Percentiles rank a stretch among this genome's conserved stretches.
phyloP scores from a whole-genome alignment of 306 rosid species.

The Acacia melanoxylon region DNA sequence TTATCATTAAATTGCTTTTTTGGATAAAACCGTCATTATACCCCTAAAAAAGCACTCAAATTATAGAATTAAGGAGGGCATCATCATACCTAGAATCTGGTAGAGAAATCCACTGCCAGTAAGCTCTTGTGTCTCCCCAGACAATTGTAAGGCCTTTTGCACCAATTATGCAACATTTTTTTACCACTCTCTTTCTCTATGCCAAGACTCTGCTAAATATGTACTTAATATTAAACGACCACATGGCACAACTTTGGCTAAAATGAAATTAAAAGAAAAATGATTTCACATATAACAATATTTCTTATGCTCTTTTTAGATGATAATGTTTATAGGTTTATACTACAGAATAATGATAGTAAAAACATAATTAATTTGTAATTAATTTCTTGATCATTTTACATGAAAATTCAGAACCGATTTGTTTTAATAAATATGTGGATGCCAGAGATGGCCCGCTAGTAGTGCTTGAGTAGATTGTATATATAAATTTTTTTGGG shows the following conservation, averaged over 20 bases:
- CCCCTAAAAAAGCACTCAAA: too few relatives aligned
- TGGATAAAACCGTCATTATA: neutral
- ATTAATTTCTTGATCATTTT: neutral
- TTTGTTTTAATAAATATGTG: too few relatives aligned
- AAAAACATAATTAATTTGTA: neutral
- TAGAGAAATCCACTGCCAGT: neutral
- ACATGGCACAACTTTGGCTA: neutral
- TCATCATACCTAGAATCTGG: neutral
- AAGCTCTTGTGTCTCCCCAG: neutral
- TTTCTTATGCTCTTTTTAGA: neutral
- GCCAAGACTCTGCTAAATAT: neutral
- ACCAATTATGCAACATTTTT: neutral
- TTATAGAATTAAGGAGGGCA: neutral
- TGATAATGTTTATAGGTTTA: neutral
- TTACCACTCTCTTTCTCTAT: neutral
- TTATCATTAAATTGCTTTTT: too few relatives aligned
- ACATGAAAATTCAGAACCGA: too few relatives aligned
- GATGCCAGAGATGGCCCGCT: neutral
- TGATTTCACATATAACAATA: too few relatives aligned
- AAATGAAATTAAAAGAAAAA: neutral
- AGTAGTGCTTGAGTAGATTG: neutral
- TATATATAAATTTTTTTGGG: too few relatives aligned
- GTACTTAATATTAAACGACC: neutral
- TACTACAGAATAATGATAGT: neutral
- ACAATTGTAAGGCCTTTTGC: neutral